These are phyloP conservation scores for Plantago lanceolata DNA, from an alignment of 305 asterid species.

Conservation along the genomic window DNA sequence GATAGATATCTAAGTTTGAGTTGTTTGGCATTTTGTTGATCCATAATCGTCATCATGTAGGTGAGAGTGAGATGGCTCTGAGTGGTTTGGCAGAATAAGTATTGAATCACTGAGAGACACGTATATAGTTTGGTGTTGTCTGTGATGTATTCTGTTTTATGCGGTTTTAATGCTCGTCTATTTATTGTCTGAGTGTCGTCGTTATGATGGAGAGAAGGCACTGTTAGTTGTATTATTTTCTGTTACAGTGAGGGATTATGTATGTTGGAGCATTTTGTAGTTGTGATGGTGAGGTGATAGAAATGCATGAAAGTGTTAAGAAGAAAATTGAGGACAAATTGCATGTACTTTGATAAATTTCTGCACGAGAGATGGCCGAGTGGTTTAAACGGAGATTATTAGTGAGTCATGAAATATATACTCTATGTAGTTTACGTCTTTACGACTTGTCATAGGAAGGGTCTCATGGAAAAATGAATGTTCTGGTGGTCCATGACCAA, in stretches of 20 bases:
- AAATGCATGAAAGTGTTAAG: neutral
- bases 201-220: neutral
- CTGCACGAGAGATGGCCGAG: neutral
- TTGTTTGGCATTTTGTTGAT: neutral
- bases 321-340: neutral
- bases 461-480: neutral
- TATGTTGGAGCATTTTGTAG: neutral
- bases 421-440: neutral
- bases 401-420: neutral
- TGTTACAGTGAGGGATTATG: neutral
- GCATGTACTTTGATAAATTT: too few relatives aligned
- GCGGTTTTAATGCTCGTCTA: neutral
- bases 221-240: neutral
- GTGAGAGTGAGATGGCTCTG: neutral
- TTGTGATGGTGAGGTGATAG: neutral
- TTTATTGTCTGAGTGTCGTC: neutral
- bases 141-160: neutral
- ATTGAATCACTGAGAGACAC: neutral
- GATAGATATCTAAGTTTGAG: neutral
- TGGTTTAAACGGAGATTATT: neutral
- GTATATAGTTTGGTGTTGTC: neutral
- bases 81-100: neutral
- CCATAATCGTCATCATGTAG: neutral
- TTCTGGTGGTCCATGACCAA: slow-evolving; percentile 1
- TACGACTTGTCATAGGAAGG: neutral